These are phyloP conservation scores for Coleophoma cylindrospora DNA, from an alignment of 2,329 filamentous ascomycete genomes.

Conservation along the genomic window DNA sequence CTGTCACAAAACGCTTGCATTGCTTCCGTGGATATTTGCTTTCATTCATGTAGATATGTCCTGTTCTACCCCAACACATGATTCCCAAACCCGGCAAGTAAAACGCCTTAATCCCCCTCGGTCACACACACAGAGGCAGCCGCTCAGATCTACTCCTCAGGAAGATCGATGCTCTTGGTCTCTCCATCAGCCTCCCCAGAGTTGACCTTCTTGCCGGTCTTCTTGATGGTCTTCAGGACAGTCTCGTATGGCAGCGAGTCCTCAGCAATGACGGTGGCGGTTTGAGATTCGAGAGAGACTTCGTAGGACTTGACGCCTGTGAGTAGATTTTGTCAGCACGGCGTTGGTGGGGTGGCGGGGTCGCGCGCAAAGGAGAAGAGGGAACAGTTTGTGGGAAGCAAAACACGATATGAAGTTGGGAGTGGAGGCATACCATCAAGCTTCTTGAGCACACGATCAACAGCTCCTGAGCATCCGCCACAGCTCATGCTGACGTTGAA, in stretches of 20 bases:
- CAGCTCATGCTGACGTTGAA: conserved; percentile 95
- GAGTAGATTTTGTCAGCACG: neutral
- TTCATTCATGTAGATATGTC: neutral
- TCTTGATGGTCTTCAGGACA: conserved; percentile 83
- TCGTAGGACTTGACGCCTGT: conserved; percentile 82
- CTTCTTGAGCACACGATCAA: conserved; percentile 89
- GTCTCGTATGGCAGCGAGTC: conserved; percentile 69
- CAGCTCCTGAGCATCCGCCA: conserved; percentile 90
- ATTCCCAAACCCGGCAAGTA: neutral
- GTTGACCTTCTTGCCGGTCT: conserved; percentile 92
- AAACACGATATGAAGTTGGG: neutral
- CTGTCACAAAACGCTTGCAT: no score
- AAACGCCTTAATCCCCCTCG: no score
- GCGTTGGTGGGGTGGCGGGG: neutral
- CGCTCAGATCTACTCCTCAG: conserved; percentile 16
- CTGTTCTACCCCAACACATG: neutral
- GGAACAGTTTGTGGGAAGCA: neutral
- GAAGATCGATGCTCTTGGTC: conserved; percentile 43
- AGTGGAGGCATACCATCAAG: conserved; percentile 63
- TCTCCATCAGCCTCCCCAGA: conserved; percentile 67
- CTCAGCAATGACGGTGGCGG: conserved; percentile 70
- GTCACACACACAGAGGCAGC: no score
- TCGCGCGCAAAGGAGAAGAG: neutral
- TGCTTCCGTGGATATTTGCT: no score
- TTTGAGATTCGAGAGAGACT: conserved; percentile 82